phyloP scores from a whole-genome alignment of 75 land plant genomes.

The Gnetum montanum region DNA sequence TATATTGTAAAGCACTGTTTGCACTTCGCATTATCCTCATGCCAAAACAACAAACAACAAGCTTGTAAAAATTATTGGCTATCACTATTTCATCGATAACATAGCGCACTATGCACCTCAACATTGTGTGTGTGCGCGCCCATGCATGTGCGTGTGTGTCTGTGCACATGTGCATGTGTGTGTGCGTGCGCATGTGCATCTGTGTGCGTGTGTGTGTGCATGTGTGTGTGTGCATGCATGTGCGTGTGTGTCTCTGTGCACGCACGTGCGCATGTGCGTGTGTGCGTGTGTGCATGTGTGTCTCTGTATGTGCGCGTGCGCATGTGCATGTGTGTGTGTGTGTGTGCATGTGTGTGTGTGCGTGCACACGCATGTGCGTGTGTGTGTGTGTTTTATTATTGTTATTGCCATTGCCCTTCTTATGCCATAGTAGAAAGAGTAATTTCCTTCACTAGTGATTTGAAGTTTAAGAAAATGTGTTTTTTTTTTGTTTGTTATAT shows the following conservation, averaged over 20 bases:
- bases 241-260: background rate
- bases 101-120: no score
- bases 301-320: background rate
- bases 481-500: no score
- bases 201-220: background rate
- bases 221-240: background rate
- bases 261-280: background rate
- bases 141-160: background rate
- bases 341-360: background rate
- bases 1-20: no score
- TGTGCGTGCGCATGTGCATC: background rate
- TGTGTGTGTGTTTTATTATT: no score
- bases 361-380: background rate
- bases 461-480: no score
- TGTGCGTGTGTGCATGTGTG: background rate
- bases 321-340: background rate
- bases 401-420: no score
- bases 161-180: background rate
- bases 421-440: no score
- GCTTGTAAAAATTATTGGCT: no score
- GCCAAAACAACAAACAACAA: no score
- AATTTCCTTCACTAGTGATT: no score
- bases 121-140: constrained; percentile 1
- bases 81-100: no score
- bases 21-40: no score